Base-by-base conservation (phyloP, 176 grass and related monocot species). In the Eleusine indica region DNA sequence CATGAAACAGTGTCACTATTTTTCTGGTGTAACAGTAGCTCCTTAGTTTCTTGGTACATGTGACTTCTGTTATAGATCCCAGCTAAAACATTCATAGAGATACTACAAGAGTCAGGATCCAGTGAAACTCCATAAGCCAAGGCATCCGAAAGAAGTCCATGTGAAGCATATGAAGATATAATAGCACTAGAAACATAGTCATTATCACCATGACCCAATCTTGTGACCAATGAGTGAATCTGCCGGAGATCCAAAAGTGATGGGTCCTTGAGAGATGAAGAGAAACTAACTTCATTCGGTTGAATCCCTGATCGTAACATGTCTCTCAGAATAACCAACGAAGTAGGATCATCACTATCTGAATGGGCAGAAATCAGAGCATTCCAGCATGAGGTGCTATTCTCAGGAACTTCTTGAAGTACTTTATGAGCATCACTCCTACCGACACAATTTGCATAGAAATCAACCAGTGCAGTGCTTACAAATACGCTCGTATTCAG, bases 221-320 rank as follows among this genome's bases (percentile, higher is more conserved):
- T 98, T 71, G 83, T 93, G 68, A 92, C 75, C 52, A 92, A 60
- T 47, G 91, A 92, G 79, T 94, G 91, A 54, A 96, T 89, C 80
- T 92, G 89, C 43, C 68, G 44, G 65, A 92, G 76, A 74, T 91
- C 85, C 15, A 75, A 65, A 58, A 78, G 68, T 21, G 86, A 82
- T 44, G 87, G 40, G 39, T 84, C 68, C 68, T 89, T 93, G 63
- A 98, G 89, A 62, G 77, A 77, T 30, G 89, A 88, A 83, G 91
- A 98, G 58, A 93, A 91, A 37, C 69, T 86, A 43, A 87, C 49
- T 77, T 93, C 91, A 53, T 93, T 93, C 2, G 80, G 91, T 80
- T 66, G 94, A 79, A 82, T 35, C 40, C 86, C 80, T 61, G 80
- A 93, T 39, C 16, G 41, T n/a, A 95, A 5, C 89, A 91, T 91